Evolutionary conservation across 805 yeast species (phyloP).

Genomic region (Candida tallmaniae): DNA sequence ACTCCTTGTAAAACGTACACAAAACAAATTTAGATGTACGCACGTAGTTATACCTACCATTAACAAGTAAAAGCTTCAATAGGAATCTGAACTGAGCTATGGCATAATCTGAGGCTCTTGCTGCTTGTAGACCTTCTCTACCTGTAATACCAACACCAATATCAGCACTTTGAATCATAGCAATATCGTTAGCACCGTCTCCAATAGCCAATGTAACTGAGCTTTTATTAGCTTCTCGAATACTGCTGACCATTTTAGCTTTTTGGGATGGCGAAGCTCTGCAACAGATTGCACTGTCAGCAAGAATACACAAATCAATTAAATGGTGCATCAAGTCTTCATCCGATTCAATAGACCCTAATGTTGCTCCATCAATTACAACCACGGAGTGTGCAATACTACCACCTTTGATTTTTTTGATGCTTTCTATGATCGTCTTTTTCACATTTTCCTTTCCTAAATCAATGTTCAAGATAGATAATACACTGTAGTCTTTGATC

Average conservation of each 20-base stretch:
- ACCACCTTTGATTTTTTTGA: slow-evolving; percentile 66
- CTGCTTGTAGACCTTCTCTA: slow-evolving; percentile 95
- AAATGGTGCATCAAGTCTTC: slow-evolving; percentile 68
- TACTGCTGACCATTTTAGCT: slow-evolving; percentile 79
- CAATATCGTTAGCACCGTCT: slow-evolving; percentile 98
- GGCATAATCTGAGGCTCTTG: slow-evolving; percentile 89
- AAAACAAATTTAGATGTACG: slow-evolving; percentile 88
- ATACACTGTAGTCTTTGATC: slow-evolving; percentile 89
- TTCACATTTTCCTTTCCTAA: slow-evolving; percentile 51
- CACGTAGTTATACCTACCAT: slow-evolving; percentile 93
- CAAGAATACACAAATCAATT: slow-evolving; percentile 77
- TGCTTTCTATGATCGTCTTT: slow-evolving; percentile 69
- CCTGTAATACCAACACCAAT: slow-evolving; percentile 98
- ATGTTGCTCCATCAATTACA: slow-evolving; percentile 91
- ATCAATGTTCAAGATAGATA: slow-evolving; percentile 58
- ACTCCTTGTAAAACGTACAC: slow-evolving; percentile 92
- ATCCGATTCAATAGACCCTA: slow-evolving; percentile 69
- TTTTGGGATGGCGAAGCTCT: slow-evolving; percentile 97
- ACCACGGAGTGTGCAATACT: slow-evolving; percentile 90
- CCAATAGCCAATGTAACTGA: slow-evolving; percentile 94
- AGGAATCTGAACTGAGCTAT: slow-evolving; percentile 90
- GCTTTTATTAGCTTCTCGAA: slow-evolving; percentile 62
- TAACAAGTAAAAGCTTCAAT: slow-evolving; percentile 79
- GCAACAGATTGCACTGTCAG: slow-evolving; percentile 91
- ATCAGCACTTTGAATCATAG: slow-evolving; percentile 98